Evolutionary conservation across 2,329 filamentous ascomycete species (phyloP).

Genomic region (Proliferodiscus dingleyae): DNA sequence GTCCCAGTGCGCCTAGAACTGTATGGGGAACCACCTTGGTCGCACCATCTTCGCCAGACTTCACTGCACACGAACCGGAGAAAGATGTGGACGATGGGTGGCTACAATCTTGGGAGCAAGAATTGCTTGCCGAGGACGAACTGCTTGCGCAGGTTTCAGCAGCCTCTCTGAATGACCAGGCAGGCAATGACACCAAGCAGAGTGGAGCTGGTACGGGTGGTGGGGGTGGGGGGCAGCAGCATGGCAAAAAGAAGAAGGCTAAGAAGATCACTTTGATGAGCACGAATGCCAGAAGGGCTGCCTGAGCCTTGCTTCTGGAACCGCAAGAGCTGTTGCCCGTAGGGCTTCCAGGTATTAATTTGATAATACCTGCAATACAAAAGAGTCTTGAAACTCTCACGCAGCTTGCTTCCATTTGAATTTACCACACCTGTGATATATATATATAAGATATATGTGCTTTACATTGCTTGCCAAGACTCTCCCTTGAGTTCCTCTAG

Average conservation of each 20-base stretch:
- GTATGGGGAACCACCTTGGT: slow-evolving; percentile 88
- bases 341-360: too few species aligned
- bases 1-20: slow-evolving; percentile 69
- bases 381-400: too few species aligned
- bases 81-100: slow-evolving; percentile 67
- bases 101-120: slow-evolving; percentile 77
- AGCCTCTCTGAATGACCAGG: slow-evolving; percentile 37
- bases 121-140: slow-evolving; percentile 61
- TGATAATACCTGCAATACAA: too few species aligned
- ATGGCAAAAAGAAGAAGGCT: slow-evolving; percentile 63
- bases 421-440: too few species aligned
- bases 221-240: slow-evolving; percentile 11
- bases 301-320: too few species aligned
- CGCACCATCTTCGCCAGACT: slow-evolving; percentile 50
- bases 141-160: slow-evolving; percentile 55
- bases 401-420: too few species aligned
- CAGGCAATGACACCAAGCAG: slow-evolving; percentile 7
- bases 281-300: slow-evolving; percentile 43
- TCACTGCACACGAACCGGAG: slow-evolving; percentile 33
- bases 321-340: too few species aligned
- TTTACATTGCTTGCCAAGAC: too few species aligned
- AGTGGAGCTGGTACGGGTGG: slow-evolving; percentile 4
- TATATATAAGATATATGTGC: too few species aligned
- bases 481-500: too few species aligned
- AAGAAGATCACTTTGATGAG: slow-evolving; percentile 71